A percentile compares a stretch with the other conserved stretches of the same genome.
Conservation (phyloP, 2,329 filamentous ascomycete species). For the Didymella keratinophila region DNA sequence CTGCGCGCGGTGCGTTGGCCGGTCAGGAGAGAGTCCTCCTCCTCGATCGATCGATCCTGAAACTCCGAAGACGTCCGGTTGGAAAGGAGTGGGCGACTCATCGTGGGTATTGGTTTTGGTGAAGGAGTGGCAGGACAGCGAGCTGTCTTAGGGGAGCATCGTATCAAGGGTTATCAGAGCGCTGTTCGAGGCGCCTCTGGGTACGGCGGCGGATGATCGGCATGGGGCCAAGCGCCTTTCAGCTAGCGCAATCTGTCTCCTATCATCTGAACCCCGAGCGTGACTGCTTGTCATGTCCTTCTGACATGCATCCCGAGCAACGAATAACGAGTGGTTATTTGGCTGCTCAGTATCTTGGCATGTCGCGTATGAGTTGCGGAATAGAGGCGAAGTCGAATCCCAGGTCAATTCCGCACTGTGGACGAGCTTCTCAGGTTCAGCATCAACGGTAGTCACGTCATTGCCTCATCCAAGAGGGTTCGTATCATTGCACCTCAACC, state of each 20-base stretch:
- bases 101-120: background rate
- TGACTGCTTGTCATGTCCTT: conserved; percentile 12
- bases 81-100: conserved; percentile 60
- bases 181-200: conserved; percentile 5
- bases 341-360: too few relatives aligned
- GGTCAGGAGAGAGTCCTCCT: conserved; percentile 69
- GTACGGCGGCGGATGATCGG: conserved; percentile 24
- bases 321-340: background rate
- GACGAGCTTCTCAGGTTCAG: too few relatives aligned
- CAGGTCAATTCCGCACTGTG: too few relatives aligned
- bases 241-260: conserved; percentile 15
- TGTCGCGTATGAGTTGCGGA: too few relatives aligned
- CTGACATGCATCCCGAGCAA: conserved; percentile 6
- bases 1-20: conserved; percentile 55
- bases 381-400: too few relatives aligned
- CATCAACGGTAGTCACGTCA: too few relatives aligned
- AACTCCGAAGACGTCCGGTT: conserved; percentile 64
- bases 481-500: too few relatives aligned
- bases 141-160: conserved; percentile 15
- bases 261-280: conserved; percentile 25
- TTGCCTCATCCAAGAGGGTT: too few relatives aligned
- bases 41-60: conserved; percentile 61
- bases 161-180: conserved; percentile 15
- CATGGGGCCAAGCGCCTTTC: conserved; percentile 15
- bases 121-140: conserved; percentile 25